These are phyloP conservation scores for Aureobasidium pullulans DNA, from an alignment of 2,329 filamentous ascomycete species.

Conservation along the genomic window DNA sequence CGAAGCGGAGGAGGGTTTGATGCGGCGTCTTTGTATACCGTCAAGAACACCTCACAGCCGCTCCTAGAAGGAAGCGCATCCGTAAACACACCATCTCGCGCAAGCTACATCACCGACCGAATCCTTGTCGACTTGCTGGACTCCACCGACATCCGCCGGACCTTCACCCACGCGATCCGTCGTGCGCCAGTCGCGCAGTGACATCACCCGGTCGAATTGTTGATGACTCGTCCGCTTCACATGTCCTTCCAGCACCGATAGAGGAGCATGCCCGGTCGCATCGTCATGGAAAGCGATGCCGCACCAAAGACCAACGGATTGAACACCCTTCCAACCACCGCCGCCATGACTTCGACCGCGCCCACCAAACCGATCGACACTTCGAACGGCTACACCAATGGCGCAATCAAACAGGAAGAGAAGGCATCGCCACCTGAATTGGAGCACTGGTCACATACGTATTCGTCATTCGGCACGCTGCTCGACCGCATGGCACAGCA, in stretches of 20 bases:
- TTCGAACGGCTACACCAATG: constrained; percentile 9
- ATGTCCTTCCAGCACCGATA: constrained; percentile 18
- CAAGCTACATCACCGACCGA: background rate
- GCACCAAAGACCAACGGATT: constrained; percentile 29
- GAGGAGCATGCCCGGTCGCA: constrained; percentile 40
- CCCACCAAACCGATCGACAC: constrained; percentile 16
- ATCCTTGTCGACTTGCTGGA: background rate
- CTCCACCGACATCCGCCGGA: background rate
- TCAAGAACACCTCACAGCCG: background rate
- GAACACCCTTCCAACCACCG: constrained; percentile 21
- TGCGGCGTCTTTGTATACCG: constrained; percentile 8
- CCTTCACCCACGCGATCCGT: background rate
- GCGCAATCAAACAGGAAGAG: constrained; percentile 9
- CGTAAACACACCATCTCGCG: background rate
- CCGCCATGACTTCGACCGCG: constrained; percentile 18
- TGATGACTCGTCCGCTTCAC: background rate
- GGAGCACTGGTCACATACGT: constrained; percentile 63
- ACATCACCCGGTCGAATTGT: background rate
- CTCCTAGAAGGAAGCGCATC: background rate
- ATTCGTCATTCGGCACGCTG: constrained; percentile 67
- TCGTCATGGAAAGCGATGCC: constrained; percentile 41
- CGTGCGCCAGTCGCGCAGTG: background rate
- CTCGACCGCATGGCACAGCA: constrained; percentile 74
- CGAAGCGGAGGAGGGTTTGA: background rate
- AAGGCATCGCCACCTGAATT: constrained; percentile 41